Evolutionary conservation across 225 moss, liverwort and hornwort genomes (phyloP).

Genomic region (Ulota crispa): DNA sequence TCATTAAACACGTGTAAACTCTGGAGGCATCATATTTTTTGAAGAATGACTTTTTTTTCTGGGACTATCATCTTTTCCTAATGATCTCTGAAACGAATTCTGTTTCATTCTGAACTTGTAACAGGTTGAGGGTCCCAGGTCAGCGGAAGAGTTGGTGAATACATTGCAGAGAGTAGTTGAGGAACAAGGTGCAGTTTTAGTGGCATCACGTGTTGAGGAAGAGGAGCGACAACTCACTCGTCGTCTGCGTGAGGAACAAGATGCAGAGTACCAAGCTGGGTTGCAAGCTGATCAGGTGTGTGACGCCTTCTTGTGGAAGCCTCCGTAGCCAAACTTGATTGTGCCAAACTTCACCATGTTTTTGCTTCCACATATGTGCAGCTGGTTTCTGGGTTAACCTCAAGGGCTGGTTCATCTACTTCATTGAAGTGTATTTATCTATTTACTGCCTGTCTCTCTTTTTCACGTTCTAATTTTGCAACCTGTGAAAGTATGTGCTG

Average conservation of each 20-base stretch:
- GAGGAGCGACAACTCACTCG: conserved; percentile 95
- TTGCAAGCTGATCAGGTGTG: conserved; percentile 92
- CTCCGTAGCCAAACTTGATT: neutral
- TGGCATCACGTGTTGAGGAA: conserved; percentile 92
- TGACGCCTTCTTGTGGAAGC: neutral
- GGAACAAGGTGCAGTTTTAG: conserved; percentile 87
- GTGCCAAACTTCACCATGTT: neutral
- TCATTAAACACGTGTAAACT: neutral
- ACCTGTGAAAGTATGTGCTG: neutral
- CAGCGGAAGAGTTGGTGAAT: conserved; percentile 72
- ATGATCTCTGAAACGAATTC: neutral
- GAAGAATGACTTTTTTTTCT: neutral
- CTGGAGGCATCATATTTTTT: neutral
- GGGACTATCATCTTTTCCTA: conserved; percentile 1
- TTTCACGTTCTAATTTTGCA: neutral
- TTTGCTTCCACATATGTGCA: neutral
- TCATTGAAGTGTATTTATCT: neutral
- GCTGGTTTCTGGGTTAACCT: conserved; percentile 5
- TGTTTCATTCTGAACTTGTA: conserved; percentile 38
- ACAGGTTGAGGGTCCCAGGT: conserved; percentile 95
- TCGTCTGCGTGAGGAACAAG: conserved; percentile 93
- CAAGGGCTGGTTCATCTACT: neutral
- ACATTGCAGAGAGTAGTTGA: conserved; percentile 90
- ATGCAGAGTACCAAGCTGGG: conserved; percentile 90
- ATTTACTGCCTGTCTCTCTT: neutral